Evolutionary conservation across 2,329 filamentous ascomycete genomes (phyloP), one percentile per base, ranked within the genome.

Genomic region (Colletotrichum sidae): DNA sequence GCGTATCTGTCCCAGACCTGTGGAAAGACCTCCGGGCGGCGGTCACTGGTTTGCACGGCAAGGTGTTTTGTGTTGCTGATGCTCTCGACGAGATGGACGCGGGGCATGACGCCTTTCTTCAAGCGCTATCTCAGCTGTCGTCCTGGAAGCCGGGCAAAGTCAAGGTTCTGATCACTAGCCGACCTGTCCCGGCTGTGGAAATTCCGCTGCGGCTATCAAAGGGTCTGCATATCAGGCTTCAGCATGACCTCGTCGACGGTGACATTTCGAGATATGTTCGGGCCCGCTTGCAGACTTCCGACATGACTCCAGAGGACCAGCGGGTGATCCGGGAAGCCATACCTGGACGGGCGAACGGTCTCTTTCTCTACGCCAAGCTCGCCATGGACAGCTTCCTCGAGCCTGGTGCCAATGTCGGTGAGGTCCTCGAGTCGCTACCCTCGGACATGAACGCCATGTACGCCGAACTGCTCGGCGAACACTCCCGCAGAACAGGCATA

Each of bases 71-170:
- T 39, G 72, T 84, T 2, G 73, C 74, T 0, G 81, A 83, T 65
- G 81, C 80, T 0, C 72, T 84, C 2, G 83, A 84, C 63, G 82
- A 84, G 69, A 83, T 84, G 76, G 78, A 81, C 45, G 44, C 70
- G n/a, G 76, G 71, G 0, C 70, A 79, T 13, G 74, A 77, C 3
- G 42, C 65, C 0, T 80, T 83, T 37, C 63, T 82, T 2, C 51
- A 73, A 4, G 53, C 68, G 2, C 69, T 84, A 0, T 72, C 70
- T 1, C 55, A 66, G 0, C 70, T 84, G 0, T 77, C 76, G 0
- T 64, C 71, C 6, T 72, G 70, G 69, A 68, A 64, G 3, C 74
- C 79, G 1, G 55, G 50, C 0, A 70, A 67, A 8, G 70, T 82
- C 61, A 84, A 83, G 61, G 66, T 84, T 0, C 34, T 83, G 0